Evolutionary conservation across 2,329 filamentous ascomycete genomes (phyloP).

Genomic region (Xylaria sp.): DNA sequence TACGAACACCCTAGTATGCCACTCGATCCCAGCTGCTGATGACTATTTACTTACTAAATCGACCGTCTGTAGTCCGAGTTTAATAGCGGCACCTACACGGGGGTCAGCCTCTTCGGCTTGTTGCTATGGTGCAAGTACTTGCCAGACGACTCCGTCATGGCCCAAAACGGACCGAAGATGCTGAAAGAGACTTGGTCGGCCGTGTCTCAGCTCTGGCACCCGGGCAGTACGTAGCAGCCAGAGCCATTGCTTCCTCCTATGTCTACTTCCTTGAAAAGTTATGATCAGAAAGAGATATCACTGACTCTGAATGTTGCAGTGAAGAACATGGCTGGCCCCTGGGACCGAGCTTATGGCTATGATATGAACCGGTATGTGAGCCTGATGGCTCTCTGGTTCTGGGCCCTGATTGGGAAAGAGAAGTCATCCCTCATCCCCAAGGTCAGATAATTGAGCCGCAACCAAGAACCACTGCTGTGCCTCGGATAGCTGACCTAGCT

Average conservation of each 20-base stretch:
- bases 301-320: too few relatives aligned
- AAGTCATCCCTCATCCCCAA: conserved; percentile 40
- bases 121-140: conserved; percentile 64
- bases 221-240: conserved; percentile 41
- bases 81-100: conserved; percentile 65
- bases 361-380: conserved; percentile 66
- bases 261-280: too few relatives aligned
- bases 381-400: conserved; percentile 61
- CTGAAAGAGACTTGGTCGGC: conserved; percentile 56
- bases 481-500: conserved; percentile 1
- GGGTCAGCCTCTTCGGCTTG: conserved; percentile 62
- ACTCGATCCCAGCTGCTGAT: neutral
- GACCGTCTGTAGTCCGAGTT: conserved; percentile 51
- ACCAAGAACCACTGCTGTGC: too few relatives aligned
- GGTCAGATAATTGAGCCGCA: conserved; percentile 23
- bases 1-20: conserved; percentile 50
- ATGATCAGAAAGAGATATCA: too few relatives aligned
- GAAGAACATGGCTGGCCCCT: conserved; percentile 65
- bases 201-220: conserved; percentile 58
- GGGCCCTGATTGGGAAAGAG: conserved; percentile 57
- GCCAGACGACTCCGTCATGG: conserved; percentile 55
- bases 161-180: conserved; percentile 53
- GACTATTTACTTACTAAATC: neutral
- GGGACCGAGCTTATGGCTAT: conserved; percentile 65
- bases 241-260: neutral